Percentiles rank a stretch among this genome's conserved stretches.
Evolutionary conservation across 2,329 filamentous ascomycete species (phyloP).

Genomic region (Xylariaceae sp.): DNA sequence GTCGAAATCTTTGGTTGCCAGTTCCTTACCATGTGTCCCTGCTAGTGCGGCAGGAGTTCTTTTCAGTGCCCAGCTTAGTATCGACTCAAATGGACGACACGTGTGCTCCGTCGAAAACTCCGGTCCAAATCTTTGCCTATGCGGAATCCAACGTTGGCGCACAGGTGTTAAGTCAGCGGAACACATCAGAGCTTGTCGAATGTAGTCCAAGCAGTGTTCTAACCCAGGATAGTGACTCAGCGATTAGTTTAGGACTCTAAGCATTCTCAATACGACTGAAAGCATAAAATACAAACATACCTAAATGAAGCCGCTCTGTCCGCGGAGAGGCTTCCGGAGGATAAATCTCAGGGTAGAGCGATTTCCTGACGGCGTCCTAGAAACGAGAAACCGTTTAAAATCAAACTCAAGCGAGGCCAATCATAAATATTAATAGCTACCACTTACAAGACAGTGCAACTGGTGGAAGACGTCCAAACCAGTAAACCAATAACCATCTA

Average conservation of each 20-base stretch:
- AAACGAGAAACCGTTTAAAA: neutral
- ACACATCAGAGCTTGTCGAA: slow-evolving; percentile 1
- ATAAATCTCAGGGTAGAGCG: slow-evolving; percentile 1
- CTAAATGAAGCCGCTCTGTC: neutral
- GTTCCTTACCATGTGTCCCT: neutral
- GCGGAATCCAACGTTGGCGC: neutral
- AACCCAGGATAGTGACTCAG: too few relatives aligned
- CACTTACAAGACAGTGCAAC: neutral
- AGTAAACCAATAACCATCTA: slow-evolving; percentile 5
- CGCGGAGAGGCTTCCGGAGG: slow-evolving; percentile 1
- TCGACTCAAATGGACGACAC: neutral
- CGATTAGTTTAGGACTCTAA: too few relatives aligned
- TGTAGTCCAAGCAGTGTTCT: slow-evolving; percentile 1
- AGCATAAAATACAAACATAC: too few relatives aligned
- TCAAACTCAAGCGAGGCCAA: neutral
- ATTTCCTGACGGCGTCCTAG: slow-evolving; percentile 2
- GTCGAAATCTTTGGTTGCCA: too few relatives aligned
- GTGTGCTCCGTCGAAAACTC: neutral
- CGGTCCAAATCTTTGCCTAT: neutral
- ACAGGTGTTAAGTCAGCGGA: neutral
- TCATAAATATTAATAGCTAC: neutral
- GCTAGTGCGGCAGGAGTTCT: neutral
- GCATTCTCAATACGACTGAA: too few relatives aligned
- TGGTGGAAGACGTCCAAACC: slow-evolving; percentile 7
- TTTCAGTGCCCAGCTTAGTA: neutral